phyloP scores from a whole-genome alignment of 495 filamentous ascomycete genomes.

The Astrothelium subdiscretum region DNA sequence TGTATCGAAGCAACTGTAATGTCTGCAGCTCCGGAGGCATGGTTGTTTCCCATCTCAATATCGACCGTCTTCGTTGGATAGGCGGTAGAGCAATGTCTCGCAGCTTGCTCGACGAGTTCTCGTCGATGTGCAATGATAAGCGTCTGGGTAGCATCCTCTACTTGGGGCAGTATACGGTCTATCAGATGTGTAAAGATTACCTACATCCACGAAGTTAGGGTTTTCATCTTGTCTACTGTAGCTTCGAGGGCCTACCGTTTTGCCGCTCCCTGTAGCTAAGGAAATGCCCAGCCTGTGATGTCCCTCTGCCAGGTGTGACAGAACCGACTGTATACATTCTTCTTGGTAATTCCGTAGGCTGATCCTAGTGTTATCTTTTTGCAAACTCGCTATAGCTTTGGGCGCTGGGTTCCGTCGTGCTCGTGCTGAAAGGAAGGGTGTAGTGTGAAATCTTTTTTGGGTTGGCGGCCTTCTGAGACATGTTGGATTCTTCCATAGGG shows the following conservation, averaged over 20 bases:
- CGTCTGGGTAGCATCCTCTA: slow-evolving; percentile 54
- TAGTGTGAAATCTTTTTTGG: not conserved
- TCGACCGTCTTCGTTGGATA: slow-evolving; percentile 75
- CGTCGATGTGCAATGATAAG: slow-evolving; percentile 85
- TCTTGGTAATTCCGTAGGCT: slow-evolving; percentile 34
- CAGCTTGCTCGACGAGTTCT: slow-evolving; percentile 94
- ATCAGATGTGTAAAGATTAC: slow-evolving; percentile 97
- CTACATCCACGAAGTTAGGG: slow-evolving; percentile 27
- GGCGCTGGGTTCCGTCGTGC: not conserved
- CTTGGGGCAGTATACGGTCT: slow-evolving; percentile 52
- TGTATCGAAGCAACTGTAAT: slow-evolving; percentile 89
- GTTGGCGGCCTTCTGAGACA: not conserved
- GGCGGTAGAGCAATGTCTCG: slow-evolving; percentile 61
- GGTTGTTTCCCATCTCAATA: slow-evolving; percentile 73
- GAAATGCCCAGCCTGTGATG: slow-evolving; percentile 79
- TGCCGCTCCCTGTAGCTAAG: slow-evolving; percentile 82
- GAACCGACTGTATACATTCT: slow-evolving; percentile 67
- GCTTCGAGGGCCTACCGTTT: slow-evolving; percentile 51
- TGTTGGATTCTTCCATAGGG: not conserved
- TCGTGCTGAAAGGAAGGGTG: not conserved
- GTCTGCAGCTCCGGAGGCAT: slow-evolving; percentile 67
- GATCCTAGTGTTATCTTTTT: slow-evolving; percentile 6
- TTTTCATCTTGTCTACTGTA: not conserved
- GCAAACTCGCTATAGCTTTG: not conserved
- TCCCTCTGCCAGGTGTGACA: slow-evolving; percentile 57